Evolutionary conservation across 2,329 filamentous ascomycete species (phyloP).

Genomic region (Venturia asperata): DNA sequence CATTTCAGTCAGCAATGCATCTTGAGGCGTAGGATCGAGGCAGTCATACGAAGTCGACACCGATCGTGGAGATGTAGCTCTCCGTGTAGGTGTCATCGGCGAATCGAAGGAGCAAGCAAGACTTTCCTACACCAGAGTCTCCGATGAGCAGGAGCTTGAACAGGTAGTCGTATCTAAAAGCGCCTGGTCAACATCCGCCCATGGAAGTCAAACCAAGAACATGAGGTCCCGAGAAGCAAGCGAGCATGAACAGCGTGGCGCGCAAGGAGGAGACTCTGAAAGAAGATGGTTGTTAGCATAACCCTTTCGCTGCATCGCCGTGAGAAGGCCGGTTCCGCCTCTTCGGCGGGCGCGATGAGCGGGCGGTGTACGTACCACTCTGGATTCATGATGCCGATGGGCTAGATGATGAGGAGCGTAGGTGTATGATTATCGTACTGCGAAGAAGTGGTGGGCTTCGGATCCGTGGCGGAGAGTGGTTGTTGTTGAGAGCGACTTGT

Average conservation of each 20-base stretch:
- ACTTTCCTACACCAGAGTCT: slow-evolving; percentile 99
- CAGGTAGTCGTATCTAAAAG: slow-evolving; percentile 93
- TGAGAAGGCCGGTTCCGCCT: slow-evolving; percentile 9
- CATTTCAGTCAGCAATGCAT: neutral
- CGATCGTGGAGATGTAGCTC: slow-evolving; percentile 99
- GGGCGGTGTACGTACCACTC: slow-evolving; percentile 64
- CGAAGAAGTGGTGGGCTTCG: neutral
- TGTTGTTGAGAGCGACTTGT: slow-evolving; percentile 4
- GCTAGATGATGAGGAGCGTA: neutral
- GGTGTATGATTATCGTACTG: slow-evolving; percentile 2
- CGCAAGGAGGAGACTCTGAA: slow-evolving; percentile 21
- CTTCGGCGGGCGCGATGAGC: slow-evolving; percentile 4
- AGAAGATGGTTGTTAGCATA: slow-evolving; percentile 20
- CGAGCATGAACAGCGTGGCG: slow-evolving; percentile 22
- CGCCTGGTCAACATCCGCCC: neutral
- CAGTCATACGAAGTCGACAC: slow-evolving; percentile 87
- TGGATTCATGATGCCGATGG: slow-evolving; percentile 61
- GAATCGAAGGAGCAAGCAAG: slow-evolving; percentile 93
- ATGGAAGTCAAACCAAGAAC: neutral
- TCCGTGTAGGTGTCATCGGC: slow-evolving; percentile 99
- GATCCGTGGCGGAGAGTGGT: slow-evolving; percentile 6
- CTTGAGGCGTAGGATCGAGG: neutral
- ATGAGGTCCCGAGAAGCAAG: neutral
- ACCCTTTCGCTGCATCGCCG: slow-evolving; percentile 19
- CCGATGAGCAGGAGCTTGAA: slow-evolving; percentile 99